phyloP scores from a whole-genome alignment of 805 yeast species.

The Sugiyamaella valdiviana region DNA sequence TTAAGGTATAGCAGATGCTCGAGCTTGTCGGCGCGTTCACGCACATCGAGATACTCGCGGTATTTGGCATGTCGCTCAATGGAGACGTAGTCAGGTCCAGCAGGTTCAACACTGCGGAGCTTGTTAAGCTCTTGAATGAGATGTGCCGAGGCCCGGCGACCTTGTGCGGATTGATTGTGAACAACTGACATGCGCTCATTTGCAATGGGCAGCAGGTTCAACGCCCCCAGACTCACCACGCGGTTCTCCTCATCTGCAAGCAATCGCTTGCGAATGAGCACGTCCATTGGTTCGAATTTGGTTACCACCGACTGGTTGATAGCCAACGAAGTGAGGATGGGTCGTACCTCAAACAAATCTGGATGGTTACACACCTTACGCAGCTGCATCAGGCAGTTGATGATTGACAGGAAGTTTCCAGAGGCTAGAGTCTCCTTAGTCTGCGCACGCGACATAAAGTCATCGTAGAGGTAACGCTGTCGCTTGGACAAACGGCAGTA shows the following conservation, averaged over 20 bases:
- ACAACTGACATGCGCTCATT: conserved; percentile 41
- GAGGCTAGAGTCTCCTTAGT: conserved; percentile 89
- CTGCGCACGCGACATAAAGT: conserved; percentile 94
- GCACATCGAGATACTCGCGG: conserved; percentile 47
- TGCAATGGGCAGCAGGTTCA: conserved; percentile 54
- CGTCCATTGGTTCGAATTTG: conserved; percentile 40
- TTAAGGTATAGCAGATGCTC: conserved; percentile 58
- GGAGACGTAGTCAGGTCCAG: conserved; percentile 26
- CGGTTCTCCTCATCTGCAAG: conserved; percentile 19
- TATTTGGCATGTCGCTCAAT: conserved; percentile 53
- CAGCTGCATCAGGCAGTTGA: conserved; percentile 95
- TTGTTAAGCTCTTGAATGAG: conserved; percentile 16
- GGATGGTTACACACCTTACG: conserved; percentile 97
- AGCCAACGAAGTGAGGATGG: conserved; percentile 85
- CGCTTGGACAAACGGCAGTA: conserved; percentile 89
- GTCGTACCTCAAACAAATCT: conserved; percentile 91
- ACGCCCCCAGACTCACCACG: conserved; percentile 44
- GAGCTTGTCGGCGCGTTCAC: conserved; percentile 46
- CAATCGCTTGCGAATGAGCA: conserved; percentile 34
- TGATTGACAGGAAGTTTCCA: conserved; percentile 90
- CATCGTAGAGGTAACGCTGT: conserved; percentile 88
- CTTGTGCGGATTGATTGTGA: conserved; percentile 4
- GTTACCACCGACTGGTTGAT: conserved; percentile 58
- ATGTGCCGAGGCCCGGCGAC: conserved; percentile 9
- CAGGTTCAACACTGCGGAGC: conserved; percentile 13